Percentiles rank a stretch among this genome's conserved stretches.
These are phyloP conservation scores for Globisporangium nunn DNA, from an alignment of 352 stramenopile genomes.

Conservation along the genomic window DNA sequence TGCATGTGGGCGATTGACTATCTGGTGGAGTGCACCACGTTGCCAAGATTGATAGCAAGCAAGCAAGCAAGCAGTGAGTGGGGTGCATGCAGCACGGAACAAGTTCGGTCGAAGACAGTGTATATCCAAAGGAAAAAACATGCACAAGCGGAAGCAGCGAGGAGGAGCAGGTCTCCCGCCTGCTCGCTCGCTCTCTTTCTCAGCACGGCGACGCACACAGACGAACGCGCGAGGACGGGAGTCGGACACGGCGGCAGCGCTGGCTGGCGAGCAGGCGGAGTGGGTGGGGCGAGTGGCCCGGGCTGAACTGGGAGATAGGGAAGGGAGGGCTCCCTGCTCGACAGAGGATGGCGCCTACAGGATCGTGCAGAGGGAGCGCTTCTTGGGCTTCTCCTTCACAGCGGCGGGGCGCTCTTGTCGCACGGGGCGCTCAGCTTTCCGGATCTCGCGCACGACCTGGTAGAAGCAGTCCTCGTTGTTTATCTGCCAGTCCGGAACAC, in stretches of 20 bases:
- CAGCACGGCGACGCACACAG: neutral
- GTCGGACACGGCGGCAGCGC: neutral
- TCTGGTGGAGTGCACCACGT: no score
- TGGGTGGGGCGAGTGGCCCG: neutral
- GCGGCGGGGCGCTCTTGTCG: conserved; percentile 27
- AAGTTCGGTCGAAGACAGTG: neutral
- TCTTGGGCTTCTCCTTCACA: conserved; percentile 60
- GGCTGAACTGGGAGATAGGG: neutral
- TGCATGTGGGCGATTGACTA: no score
- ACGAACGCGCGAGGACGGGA: neutral
- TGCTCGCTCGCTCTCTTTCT: neutral
- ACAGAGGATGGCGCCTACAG: conserved; percentile 13
- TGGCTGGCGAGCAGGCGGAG: neutral
- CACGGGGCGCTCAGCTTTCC: conserved; percentile 62
- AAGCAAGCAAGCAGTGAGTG: no score
- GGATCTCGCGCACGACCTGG: conserved; percentile 84
- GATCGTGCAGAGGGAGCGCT: conserved; percentile 42
- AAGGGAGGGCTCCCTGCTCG: neutral
- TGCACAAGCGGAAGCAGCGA: neutral
- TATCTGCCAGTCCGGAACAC: conserved; percentile 31
- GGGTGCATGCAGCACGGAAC: no score
- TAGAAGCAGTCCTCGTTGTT: conserved; percentile 89
- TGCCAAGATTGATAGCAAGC: no score
- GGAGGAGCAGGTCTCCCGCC: neutral
- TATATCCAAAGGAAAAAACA: neutral